phyloP scores from a whole-genome alignment of 75 land plant genomes.

The Picea sitchensis region DNA sequence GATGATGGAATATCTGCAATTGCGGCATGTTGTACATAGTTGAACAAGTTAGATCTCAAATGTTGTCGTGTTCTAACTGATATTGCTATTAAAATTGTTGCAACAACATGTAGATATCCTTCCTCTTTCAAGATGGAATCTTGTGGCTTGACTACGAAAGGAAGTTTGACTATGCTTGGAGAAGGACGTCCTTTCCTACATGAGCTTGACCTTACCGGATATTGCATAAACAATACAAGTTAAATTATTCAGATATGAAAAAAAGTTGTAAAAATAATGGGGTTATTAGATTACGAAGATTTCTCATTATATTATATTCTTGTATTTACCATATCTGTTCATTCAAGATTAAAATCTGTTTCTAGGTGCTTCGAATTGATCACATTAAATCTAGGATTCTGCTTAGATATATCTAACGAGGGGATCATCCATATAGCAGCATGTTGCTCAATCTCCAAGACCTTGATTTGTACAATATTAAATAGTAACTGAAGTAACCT shows the following conservation, averaged over 20 bases:
- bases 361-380: slow-evolving; percentile 62
- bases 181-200: slow-evolving; percentile 52
- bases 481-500: no score
- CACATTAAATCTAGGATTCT: slow-evolving; percentile 72
- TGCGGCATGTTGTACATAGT: slow-evolving; percentile 47
- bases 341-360: slow-evolving; percentile 69
- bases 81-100: slow-evolving; percentile 45
- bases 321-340: slow-evolving; percentile 3
- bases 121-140: slow-evolving; percentile 80
- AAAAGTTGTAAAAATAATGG: neutral
- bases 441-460: slow-evolving; percentile 61
- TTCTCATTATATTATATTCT: neutral
- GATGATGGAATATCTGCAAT: slow-evolving; percentile 71
- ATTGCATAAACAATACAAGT: slow-evolving; percentile 76
- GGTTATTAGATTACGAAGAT: neutral
- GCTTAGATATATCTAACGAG: slow-evolving; percentile 55
- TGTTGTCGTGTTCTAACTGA: slow-evolving; percentile 85
- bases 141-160: slow-evolving; percentile 53
- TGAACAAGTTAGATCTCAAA: slow-evolving; percentile 85
- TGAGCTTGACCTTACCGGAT: slow-evolving; percentile 91
- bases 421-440: slow-evolving; percentile 67
- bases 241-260: no score
- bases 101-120: slow-evolving; percentile 58
- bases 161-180: slow-evolving; percentile 67
- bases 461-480: slow-evolving; percentile 63